Conservation (phyloP, 2,329 filamentous ascomycete genomes). For the Boeremia lycopersici region DNA sequence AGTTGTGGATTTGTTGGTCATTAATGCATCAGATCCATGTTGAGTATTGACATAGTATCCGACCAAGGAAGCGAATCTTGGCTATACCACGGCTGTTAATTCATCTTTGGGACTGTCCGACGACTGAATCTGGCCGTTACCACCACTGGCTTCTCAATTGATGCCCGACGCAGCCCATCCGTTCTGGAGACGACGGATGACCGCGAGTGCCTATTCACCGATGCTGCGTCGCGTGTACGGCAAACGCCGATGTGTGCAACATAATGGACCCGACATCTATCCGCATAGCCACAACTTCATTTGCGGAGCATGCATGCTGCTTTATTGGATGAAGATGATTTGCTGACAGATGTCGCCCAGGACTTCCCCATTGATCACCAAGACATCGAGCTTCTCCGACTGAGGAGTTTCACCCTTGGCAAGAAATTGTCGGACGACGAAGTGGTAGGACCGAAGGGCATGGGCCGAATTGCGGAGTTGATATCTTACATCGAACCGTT, state of each 20-base stretch:
- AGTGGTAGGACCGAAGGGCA: slow-evolving; percentile 65
- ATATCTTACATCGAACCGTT: slow-evolving; percentile 76
- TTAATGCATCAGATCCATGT: not conserved
- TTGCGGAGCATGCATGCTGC: not conserved
- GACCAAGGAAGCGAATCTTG: not conserved
- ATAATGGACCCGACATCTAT: not conserved
- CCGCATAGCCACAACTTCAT: not conserved
- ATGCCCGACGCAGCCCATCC: not conserved
- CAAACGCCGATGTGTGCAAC: not conserved
- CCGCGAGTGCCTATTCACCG: not conserved
- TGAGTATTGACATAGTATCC: not conserved
- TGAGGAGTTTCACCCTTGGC: slow-evolving; percentile 78
- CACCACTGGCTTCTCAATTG: slow-evolving; percentile 1
- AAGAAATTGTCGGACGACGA: slow-evolving; percentile 68
- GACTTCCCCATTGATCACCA: slow-evolving; percentile 75
- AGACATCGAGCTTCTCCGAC: slow-evolving; percentile 79
- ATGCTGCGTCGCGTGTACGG: slow-evolving; percentile 1
- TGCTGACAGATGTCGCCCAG: slow-evolving; percentile 53
- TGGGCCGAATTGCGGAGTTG: slow-evolving; percentile 68
- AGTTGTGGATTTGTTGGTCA: not conserved
- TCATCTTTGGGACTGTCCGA: slow-evolving; percentile 3
- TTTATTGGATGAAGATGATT: slow-evolving; percentile 2
- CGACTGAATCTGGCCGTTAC: not conserved
- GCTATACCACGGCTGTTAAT: not conserved
- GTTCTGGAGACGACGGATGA: not conserved